These are phyloP conservation scores for Penicillium sclerotiorum DNA, from an alignment of 2,329 filamentous ascomycete species.

Conservation along the genomic window DNA sequence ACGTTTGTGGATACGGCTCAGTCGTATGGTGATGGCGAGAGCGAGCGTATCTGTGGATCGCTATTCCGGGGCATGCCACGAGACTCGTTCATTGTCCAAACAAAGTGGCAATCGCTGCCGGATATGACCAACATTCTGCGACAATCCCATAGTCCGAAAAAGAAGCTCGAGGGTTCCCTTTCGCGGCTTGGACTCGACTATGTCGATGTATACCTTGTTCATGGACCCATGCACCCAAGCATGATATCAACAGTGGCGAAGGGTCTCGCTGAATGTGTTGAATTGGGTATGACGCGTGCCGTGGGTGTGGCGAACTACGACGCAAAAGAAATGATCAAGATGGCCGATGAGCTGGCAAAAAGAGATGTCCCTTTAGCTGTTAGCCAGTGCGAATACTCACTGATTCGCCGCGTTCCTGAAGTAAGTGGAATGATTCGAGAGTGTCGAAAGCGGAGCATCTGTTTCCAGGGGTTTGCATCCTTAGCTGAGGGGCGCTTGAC, in stretches of 20 bases:
- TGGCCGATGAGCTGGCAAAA: constrained; percentile 44
- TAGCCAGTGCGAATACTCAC: constrained; percentile 50
- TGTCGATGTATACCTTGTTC: constrained; percentile 47
- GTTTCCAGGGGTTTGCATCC: constrained; percentile 48
- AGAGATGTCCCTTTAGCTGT: constrained; percentile 44
- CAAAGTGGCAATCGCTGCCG: constrained; percentile 40
- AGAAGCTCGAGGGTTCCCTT: constrained; percentile 42
- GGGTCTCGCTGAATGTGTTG: constrained; percentile 47
- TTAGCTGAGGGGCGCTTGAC: constrained; percentile 45
- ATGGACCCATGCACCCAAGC: constrained; percentile 48
- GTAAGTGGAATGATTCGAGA: constrained; percentile 42
- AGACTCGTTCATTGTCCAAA: constrained; percentile 44
- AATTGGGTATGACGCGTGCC: constrained; percentile 43
- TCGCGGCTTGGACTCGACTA: constrained; percentile 44
- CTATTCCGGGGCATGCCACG: constrained; percentile 42
- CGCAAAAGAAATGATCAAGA: constrained; percentile 45
- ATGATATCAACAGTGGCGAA: constrained; percentile 44
- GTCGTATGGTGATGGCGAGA: constrained; percentile 46
- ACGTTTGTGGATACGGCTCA: constrained; percentile 51
- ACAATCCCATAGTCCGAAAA: constrained; percentile 37
- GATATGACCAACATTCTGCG: constrained; percentile 37
- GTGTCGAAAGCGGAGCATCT: constrained; percentile 45
- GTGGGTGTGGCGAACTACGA: constrained; percentile 52
- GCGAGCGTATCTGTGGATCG: constrained; percentile 46
- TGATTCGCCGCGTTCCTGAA: constrained; percentile 48